Percentiles rank a stretch among this genome's conserved stretches.
Conservation (phyloP, 768 basidiomycete genomes). For the Cystobasidium onofrii region DNA sequence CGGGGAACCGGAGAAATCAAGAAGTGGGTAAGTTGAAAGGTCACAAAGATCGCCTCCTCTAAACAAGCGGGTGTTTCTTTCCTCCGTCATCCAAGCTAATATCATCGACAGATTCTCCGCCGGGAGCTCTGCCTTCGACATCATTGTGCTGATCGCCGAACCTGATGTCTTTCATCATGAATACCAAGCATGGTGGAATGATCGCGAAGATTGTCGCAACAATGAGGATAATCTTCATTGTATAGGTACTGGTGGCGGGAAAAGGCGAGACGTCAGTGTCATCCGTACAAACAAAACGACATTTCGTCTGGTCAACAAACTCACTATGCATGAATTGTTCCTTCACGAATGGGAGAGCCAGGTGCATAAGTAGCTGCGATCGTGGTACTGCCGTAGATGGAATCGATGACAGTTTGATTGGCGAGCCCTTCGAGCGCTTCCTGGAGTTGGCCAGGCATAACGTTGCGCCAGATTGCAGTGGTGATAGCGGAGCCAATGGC, state of each 20-base stretch:
- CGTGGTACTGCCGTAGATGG: conserved; percentile 46
- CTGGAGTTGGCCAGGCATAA: conserved; percentile 53
- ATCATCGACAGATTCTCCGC: conserved; percentile 10
- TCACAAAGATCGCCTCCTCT: not conserved
- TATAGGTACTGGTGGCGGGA: conserved; percentile 25
- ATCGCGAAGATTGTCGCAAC: conserved; percentile 54
- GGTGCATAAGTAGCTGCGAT: conserved; percentile 49
- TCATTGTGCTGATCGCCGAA: conserved; percentile 67
- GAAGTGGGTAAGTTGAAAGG: not conserved
- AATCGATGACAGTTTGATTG: conserved; percentile 41
- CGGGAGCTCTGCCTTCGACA: conserved; percentile 50
- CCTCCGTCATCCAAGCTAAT: not conserved
- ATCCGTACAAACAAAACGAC: not conserved
- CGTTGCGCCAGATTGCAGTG: conserved; percentile 30
- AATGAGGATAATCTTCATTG: conserved; percentile 50
- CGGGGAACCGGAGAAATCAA: too few relatives aligned
- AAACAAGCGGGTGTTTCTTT: not conserved
- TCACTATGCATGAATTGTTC: conserved; percentile 51
- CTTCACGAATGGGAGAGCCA: conserved; percentile 55
- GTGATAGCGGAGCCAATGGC: conserved; percentile 46
- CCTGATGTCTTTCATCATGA: conserved; percentile 60
- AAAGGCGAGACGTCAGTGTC: not conserved
- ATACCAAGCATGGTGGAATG: conserved; percentile 55
- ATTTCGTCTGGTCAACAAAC: not conserved
- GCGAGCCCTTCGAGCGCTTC: conserved; percentile 53